Evolutionary conservation across 495 filamentous ascomycete genomes (phyloP), one percentile per base, ranked within the genome.

Genomic region (Terfezia claveryi): DNA sequence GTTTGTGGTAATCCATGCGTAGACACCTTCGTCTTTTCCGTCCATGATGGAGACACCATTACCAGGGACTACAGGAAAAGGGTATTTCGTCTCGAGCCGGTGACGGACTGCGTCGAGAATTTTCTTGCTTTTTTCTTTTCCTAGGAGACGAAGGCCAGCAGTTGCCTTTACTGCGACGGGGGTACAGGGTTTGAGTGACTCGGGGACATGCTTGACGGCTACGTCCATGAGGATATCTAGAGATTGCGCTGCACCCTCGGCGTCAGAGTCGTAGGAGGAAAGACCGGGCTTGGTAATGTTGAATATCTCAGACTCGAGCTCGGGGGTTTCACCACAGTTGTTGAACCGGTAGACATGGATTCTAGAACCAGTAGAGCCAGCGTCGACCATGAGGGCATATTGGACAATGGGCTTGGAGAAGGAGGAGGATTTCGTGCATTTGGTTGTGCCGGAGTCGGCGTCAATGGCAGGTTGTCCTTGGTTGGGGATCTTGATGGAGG

Each of bases 331-430:
- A 53, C 87, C 92, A 71, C 91, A 98, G 73, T 96, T 98, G 73
- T 95, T 98, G 77, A 98, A 98, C 57, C 82, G 81, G 72, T 95
- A 98, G 54, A 96, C 88, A 70, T 98, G 91, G 64, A 98, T 94
- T 54, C 91, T 84, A 57, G 91, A 96, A 56, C 91, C 91, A 44
- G 89, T 94, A 70, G 88, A 95, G 55, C 91, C 91, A 38, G 91
- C 91, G 72, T 98, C 91, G 64, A 98, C 86, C 91, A 98, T 96
- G 60, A 94, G 76, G 56, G 86, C 91, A 73, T 95, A 96, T 64
- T 98, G 91, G 57, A 95, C 80, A 59, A 98, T 73, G 27, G 92
- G 92, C 71, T 94, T 98, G 49, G 82, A 79, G 37, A 80, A 76
- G 55, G 86, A 84, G 67, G 73, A 78, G 32, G 89, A 85, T 65